These are phyloP conservation scores for Globisporangium nodosum DNA, from an alignment of 352 stramenopile genomes.

Conservation along the genomic window DNA sequence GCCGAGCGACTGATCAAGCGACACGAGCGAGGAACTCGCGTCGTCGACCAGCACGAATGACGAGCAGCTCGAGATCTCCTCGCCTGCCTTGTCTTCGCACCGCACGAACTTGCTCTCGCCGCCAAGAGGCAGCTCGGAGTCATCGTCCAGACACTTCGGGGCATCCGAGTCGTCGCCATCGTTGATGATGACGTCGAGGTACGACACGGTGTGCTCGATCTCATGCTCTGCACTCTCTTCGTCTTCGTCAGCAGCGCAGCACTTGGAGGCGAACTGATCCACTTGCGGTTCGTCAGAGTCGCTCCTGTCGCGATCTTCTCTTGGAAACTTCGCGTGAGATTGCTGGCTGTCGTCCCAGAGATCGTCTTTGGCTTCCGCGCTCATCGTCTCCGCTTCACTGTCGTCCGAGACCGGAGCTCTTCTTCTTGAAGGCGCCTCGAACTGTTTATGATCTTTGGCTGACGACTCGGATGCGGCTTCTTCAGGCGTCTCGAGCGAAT, in stretches of 20 bases:
- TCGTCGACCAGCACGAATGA: conserved; percentile 27
- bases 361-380: neutral
- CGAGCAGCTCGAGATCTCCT: conserved; percentile 20
- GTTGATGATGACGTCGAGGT: neutral
- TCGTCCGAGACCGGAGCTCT: too few species aligned
- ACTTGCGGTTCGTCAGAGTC: neutral
- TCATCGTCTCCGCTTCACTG: neutral
- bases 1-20: conserved; percentile 14
- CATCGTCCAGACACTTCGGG: conserved; percentile 4
- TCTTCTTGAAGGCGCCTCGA: too few species aligned
- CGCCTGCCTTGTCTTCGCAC: neutral
- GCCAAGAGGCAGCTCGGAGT: conserved; percentile 15
- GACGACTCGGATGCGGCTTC: too few species aligned
- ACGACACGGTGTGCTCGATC: neutral
- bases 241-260: neutral
- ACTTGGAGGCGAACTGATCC: too few species aligned
- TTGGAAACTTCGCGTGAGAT: neutral
- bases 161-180: neutral
- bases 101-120: conserved; percentile 22
- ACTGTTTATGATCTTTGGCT: neutral
- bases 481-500: neutral
- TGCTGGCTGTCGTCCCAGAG: neutral
- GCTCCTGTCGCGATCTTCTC: neutral
- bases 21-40: conserved; percentile 20
- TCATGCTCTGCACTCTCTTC: neutral